A percentile compares a stretch with the other conserved stretches of the same genome.
phyloP scores from a whole-genome alignment of 441 rosid species.

The Flueggea neowawraea region DNA sequence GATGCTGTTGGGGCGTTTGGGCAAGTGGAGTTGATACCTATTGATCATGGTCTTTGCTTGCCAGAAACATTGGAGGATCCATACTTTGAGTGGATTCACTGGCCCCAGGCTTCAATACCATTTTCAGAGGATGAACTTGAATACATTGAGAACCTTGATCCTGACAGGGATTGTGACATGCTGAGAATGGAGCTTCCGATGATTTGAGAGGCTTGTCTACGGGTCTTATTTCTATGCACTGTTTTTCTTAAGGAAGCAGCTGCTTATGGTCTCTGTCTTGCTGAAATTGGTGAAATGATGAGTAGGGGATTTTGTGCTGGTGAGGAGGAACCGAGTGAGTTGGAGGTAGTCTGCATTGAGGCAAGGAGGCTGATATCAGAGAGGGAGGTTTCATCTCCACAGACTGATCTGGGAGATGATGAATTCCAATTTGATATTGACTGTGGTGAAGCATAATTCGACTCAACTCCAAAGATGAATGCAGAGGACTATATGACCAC shows the following conservation, averaged over 20 bases:
- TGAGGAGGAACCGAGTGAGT: conserved; percentile 54
- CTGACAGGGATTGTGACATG: conserved; percentile 36
- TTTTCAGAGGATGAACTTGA: conserved; percentile 48
- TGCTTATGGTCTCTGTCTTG: conserved; percentile 39
- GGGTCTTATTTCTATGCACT: conserved; percentile 43
- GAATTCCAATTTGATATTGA: conserved; percentile 39
- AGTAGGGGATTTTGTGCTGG: conserved; percentile 44
- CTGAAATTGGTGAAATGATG: conserved; percentile 62
- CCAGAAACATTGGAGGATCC: conserved; percentile 57
- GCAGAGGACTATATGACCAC: conserved; percentile 37
- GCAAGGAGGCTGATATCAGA: conserved; percentile 38
- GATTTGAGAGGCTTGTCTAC: conserved; percentile 47
- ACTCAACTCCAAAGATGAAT: conserved; percentile 36
- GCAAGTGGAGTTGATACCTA: conserved; percentile 46
- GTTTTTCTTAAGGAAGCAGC: conserved; percentile 51
- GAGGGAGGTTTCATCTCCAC: conserved; percentile 28
- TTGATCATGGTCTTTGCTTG: conserved; percentile 57
- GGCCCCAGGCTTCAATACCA: conserved; percentile 60
- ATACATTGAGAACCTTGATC: conserved; percentile 35
- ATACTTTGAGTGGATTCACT: conserved; percentile 58
- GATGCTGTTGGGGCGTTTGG: conserved; percentile 40
- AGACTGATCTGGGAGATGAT: conserved; percentile 26
- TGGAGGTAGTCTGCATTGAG: conserved; percentile 43
- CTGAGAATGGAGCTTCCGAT: conserved; percentile 42
- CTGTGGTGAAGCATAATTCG: conserved; percentile 46